phyloP scores from a whole-genome alignment of 1,139 yeast species.

The Wickerhamiella pararugosa region DNA sequence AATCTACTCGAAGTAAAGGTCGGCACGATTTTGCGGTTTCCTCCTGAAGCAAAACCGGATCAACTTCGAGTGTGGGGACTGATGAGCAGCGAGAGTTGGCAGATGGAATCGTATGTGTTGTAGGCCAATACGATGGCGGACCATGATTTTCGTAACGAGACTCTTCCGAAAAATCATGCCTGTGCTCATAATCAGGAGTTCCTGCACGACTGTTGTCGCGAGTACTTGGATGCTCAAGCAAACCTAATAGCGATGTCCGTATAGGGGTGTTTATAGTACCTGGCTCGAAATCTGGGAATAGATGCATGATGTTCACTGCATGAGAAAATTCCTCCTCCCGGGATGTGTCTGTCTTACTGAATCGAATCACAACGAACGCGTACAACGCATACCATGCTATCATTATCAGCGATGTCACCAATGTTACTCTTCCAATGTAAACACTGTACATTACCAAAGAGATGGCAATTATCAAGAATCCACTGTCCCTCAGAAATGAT shows the following conservation, averaged over 20 bases:
- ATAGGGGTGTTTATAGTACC: neutral
- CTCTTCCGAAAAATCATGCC: too few species aligned
- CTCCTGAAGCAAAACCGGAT: too few species aligned
- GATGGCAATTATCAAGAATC: conserved; percentile 37
- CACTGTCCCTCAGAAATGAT: conserved; percentile 40
- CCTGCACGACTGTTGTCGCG: too few species aligned
- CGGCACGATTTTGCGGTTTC: too few species aligned
- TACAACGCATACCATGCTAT: conserved; percentile 38
- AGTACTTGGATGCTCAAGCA: conserved; percentile 2
- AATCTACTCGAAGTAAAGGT: too few species aligned
- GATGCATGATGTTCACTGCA: neutral
- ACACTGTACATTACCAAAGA: conserved; percentile 31
- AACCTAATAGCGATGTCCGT: conserved; percentile 8
- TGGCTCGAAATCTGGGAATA: conserved; percentile 2
- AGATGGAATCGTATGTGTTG: too few species aligned
- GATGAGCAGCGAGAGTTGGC: too few species aligned
- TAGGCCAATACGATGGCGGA: too few species aligned
- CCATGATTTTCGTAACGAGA: too few species aligned
- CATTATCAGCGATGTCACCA: conserved; percentile 34
- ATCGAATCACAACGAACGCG: conserved; percentile 32
- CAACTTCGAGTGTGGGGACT: too few species aligned
- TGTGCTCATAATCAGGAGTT: too few species aligned
- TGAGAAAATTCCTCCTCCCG: conserved; percentile 1
- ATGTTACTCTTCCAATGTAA: conserved; percentile 32
- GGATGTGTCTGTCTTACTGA: conserved; percentile 10